Percentiles rank a stretch among this genome's conserved stretches.
These are phyloP conservation scores for Solanum sejunctum DNA, from an alignment of 257 asterid genomes.

Conservation along the genomic window DNA sequence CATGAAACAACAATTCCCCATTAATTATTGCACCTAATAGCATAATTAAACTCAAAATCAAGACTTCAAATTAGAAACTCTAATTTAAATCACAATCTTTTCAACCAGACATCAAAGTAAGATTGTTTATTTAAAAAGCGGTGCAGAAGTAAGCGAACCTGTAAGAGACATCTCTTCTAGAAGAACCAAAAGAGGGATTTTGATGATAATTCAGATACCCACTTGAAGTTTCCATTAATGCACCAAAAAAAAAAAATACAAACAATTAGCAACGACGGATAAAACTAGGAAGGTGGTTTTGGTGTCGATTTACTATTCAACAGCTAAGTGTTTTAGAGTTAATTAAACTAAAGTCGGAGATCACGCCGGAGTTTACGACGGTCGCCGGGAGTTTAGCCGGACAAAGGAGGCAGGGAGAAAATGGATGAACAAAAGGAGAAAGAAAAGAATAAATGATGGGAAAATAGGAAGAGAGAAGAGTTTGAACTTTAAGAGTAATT, in stretches of 20 bases:
- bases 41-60: not conserved
- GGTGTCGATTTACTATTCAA: not conserved
- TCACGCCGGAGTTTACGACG: not conserved
- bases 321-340: not conserved
- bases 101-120: not conserved
- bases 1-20: not conserved
- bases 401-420: not conserved
- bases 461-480: not conserved
- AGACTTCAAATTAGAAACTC: not conserved
- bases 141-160: not conserved
- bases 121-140: not conserved
- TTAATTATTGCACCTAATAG: not conserved
- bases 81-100: not conserved
- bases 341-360: not conserved
- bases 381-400: not conserved
- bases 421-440: not conserved
- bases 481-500: not conserved
- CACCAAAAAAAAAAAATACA: not conserved
- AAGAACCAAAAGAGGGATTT: not conserved
- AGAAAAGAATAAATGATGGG: not conserved
- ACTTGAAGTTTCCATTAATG: not conserved
- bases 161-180: not conserved
- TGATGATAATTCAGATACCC: not conserved
- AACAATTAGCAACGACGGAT: not conserved
- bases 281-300: not conserved